Evolutionary conservation across 2,329 filamentous ascomycete genomes (phyloP), one percentile per base, ranked within the genome.

Genomic region (Aspergillus sp.): DNA sequence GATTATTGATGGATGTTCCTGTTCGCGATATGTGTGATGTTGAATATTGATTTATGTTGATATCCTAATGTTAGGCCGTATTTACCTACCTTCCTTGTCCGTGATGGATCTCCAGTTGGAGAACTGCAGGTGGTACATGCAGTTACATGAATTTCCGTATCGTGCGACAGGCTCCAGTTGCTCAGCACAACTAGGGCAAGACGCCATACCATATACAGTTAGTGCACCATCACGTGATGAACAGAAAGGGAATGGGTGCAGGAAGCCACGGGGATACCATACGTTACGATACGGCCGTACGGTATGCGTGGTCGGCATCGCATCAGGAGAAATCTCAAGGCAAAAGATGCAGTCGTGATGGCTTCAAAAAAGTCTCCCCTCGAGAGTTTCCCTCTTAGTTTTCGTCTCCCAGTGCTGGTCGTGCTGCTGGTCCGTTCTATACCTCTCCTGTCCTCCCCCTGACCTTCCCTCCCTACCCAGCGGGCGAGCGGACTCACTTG

Each of bases 1-100:
- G 65, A 72, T 23, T 50, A 61, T 41, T 71, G 56, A 62, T 49
- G 17, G 36, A 31, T 47, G 25, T 29, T 29, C 7, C 25, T 29
- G 25, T 29, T 7, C 11, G 25, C 11, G 25, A 29, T 29, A 10
- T 29, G 25, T 9, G 4, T 29, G 44, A 55, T 51, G 13, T 4
- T 6, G 14, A 17, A 17, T 38, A 5, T n/a, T 4, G 16, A 38
- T 38, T 17, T 13, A 17, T 38, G 34, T 38, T 38, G 5, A 17
- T n/a, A 16, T 38, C 34, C 16, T 6, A 13, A 38, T n/a, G 14
- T n/a, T n/a, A 38, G 14, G 34, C 11, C 16, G 6, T 11, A 17
- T 38, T 11, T 38, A 38, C 25, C 25, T 38, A 17, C 16, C 16
- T n/a, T 10, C 13, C 14, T 9, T 34, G 9, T 9, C 10, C 32